Conservation (phyloP, 352 stramenopile genomes). For the Phytopythium oedochilum region DNA sequence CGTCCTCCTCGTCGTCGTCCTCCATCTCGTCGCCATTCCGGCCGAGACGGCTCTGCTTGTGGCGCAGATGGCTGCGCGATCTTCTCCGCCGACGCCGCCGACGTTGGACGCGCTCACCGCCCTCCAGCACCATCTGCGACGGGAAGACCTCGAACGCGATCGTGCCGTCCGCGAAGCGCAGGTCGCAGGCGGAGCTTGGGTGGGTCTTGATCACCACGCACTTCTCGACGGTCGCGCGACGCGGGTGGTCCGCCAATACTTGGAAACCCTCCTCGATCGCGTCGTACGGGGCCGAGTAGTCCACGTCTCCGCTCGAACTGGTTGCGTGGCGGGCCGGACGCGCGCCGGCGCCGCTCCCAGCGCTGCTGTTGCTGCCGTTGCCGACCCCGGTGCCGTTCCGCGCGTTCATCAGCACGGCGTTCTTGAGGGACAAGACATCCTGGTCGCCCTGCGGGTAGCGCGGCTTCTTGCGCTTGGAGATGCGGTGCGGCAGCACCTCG, state of each 20-base stretch:
- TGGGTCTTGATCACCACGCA: constrained; percentile 71
- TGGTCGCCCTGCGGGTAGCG: constrained; percentile 33
- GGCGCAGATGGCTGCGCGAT: too few relatives aligned
- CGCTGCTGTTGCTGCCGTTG: background rate
- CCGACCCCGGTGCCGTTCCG: constrained; percentile 7
- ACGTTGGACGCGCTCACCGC: background rate
- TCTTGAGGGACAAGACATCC: constrained; percentile 68
- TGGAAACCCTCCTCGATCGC: constrained; percentile 66
- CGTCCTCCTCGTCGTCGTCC: background rate
- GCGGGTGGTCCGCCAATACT: constrained; percentile 67
- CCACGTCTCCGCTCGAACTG: background rate
- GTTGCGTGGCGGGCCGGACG: background rate
- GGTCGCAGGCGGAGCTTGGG: constrained; percentile 49
- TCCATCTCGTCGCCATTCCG: background rate
- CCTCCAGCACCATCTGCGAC: constrained; percentile 74
- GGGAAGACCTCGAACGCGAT: constrained; percentile 75
- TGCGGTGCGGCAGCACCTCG: constrained; percentile 45
- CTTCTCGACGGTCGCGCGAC: constrained; percentile 49
- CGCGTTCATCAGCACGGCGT: constrained; percentile 69
- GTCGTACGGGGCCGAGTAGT: constrained; percentile 8
- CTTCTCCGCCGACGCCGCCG: background rate
- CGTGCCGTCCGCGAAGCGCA: constrained; percentile 73
- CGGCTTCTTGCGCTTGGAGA: constrained; percentile 46
- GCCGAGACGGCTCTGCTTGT: too few relatives aligned
- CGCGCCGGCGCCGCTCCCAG: background rate